Base-by-base conservation (phyloP, 2,329 filamentous ascomycete genomes). In the Ophiostoma ulmi region DNA sequence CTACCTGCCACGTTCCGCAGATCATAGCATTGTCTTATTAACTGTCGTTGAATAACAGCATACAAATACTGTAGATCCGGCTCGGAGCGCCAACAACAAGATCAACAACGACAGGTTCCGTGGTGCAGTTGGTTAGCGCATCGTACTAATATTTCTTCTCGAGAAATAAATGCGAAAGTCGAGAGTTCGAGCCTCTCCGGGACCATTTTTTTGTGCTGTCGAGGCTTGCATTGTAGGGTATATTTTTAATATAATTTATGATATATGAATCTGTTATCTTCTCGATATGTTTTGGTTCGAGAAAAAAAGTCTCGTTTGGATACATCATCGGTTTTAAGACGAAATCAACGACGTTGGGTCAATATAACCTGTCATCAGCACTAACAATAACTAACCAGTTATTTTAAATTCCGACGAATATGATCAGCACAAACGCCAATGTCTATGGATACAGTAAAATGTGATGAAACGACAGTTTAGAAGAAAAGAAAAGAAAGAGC, bases 71-170 rank as follows among this genome's bases (percentile, higher is more conserved):
- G 26, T 63, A 13, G 2, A 58, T 63, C 26, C 58, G 55, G 22
- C 22, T 8, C 38, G 38, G 13, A 41, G n/a, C 38, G 65, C 17
- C 38, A 41, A 14, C 38, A 31, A 22, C 44, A 48, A n/a, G 31
- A 31, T 31, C 44, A 48, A 20, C 14, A 48, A 65, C 63, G 20
- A n/a, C 35, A 1, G 63, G 63, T 65, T 65, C 63, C 63, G 63
- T 65, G 63, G 63, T 65, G 63, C 63, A 65, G 63, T 65, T 65
- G 63, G 63, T 65, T 65, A 65, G 63, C 63, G 63, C 63, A 65
- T 65, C 63, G 63, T 65, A 65, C 63, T 65, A 65, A 65, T 65
- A 65, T 65, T 65, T 38, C 63, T 39, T 38, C 58, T 31, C 26
- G 26, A 39, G 63, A 65, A 65, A 65, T 13, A 65, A 11, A 65